These are phyloP conservation scores for Nigrospora oryzae DNA, from an alignment of 2,329 filamentous ascomycete genomes.

Conservation along the genomic window DNA sequence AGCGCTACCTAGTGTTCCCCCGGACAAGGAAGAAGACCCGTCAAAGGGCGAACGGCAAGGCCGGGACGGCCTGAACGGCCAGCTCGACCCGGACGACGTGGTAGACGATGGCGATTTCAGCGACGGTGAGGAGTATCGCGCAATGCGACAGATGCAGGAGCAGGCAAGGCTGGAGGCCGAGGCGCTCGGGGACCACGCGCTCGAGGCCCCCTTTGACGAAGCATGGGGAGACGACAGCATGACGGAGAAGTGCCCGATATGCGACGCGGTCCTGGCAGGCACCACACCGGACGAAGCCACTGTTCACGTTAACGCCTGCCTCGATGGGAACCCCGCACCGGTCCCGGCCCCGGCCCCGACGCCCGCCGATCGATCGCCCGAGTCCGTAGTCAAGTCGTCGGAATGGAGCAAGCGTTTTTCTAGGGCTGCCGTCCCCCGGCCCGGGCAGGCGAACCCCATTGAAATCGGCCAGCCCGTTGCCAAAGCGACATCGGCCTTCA, in stretches of 20 bases:
- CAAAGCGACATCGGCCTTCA: slow-evolving; percentile 64
- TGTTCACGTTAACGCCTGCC: slow-evolving; percentile 83
- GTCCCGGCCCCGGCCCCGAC: slow-evolving; percentile 32
- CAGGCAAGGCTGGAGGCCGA: slow-evolving; percentile 59
- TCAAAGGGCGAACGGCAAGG: slow-evolving; percentile 24
- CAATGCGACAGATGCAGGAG: slow-evolving; percentile 66
- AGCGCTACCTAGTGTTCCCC: slow-evolving; percentile 9
- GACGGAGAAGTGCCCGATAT: slow-evolving; percentile 64
- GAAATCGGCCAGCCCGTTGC: slow-evolving; percentile 32
- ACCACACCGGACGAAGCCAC: slow-evolving; percentile 60
- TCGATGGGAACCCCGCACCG: slow-evolving; percentile 71
- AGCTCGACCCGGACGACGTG: slow-evolving; percentile 33
- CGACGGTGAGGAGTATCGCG: slow-evolving; percentile 57
- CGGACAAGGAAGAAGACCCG: slow-evolving; percentile 11
- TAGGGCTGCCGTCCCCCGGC: slow-evolving; percentile 61
- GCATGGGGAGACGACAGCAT: slow-evolving; percentile 20
- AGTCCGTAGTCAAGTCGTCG: slow-evolving; percentile 23
- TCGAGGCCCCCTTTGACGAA: slow-evolving; percentile 21
- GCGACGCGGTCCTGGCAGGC: slow-evolving; percentile 54
- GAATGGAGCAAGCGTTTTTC: slow-evolving; percentile 52
- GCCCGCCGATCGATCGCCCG: slow-evolving; percentile 13
- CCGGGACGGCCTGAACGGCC: slow-evolving; percentile 44
- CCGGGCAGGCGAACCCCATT: slow-evolving; percentile 76
- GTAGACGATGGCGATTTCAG: slow-evolving; percentile 28
- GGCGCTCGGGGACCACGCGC: slow-evolving; percentile 34